phyloP scores from a whole-genome alignment of 2,329 filamentous ascomycete species.

The Trichophyton schoenleinii region DNA sequence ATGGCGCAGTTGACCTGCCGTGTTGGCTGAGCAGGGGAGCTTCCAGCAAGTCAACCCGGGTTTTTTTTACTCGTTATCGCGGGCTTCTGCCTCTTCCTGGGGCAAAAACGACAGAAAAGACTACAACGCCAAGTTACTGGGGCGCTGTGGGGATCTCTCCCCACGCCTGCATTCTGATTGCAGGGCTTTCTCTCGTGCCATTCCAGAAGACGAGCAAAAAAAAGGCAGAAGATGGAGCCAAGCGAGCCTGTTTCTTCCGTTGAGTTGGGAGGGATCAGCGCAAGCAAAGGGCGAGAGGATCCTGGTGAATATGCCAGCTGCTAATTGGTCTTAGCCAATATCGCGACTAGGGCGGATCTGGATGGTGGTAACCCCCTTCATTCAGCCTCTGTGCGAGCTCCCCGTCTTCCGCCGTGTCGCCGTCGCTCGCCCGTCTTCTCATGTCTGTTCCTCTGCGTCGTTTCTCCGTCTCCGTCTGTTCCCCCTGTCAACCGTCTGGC shows the following conservation, averaged over 20 bases:
- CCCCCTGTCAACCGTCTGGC: neutral
- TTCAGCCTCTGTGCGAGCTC: neutral
- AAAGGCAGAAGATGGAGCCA: neutral
- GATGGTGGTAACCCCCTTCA: slow-evolving; percentile 1
- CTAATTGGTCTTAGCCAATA: neutral
- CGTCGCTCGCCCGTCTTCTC: neutral
- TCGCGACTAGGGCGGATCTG: slow-evolving; percentile 3
- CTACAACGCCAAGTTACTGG: slow-evolving; percentile 9
- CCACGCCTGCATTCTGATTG: slow-evolving; percentile 1
- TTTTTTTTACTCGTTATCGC: neutral
- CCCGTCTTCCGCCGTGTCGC: neutral
- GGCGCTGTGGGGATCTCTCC: slow-evolving; percentile 2
- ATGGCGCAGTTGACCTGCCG: neutral
- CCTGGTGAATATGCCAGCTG: slow-evolving; percentile 66
- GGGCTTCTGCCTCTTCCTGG: neutral
- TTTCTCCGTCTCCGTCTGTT: neutral
- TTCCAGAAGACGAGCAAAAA: slow-evolving; percentile 3
- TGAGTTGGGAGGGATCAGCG: slow-evolving; percentile 55
- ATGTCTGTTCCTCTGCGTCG: too few relatives aligned
- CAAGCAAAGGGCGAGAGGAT: slow-evolving; percentile 98
- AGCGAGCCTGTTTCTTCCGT: neutral
- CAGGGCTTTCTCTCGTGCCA: neutral
- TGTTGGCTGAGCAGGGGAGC: neutral
- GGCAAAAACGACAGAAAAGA: neutral
- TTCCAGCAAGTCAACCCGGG: neutral